A percentile compares a stretch with the other conserved stretches of the same genome.
These are phyloP conservation scores for Picochlorum sp. DNA, from an alignment of 139 green algal genomes.

Conservation along the genomic window DNA sequence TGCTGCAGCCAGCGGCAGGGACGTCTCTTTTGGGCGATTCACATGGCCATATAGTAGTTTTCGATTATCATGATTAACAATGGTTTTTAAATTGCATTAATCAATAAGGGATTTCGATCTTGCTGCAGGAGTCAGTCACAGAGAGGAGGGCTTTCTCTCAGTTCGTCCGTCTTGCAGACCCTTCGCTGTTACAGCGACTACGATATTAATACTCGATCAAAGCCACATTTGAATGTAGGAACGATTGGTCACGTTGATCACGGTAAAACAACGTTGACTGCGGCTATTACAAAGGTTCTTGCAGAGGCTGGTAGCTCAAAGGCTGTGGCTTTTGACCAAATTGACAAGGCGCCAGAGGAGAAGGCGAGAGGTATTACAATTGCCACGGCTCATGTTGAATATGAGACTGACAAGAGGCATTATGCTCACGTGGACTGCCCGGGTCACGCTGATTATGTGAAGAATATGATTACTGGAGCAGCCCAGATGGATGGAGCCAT, in stretches of 20 bases:
- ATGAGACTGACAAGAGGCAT: slow-evolving; percentile 92
- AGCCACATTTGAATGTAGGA: slow-evolving; percentile 96
- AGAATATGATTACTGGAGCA: slow-evolving; percentile 98
- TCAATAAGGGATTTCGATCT: too few relatives aligned
- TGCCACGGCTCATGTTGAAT: slow-evolving; percentile 94
- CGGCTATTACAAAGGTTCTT: slow-evolving; percentile 90
- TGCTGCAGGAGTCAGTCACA: neutral
- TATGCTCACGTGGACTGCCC: slow-evolving; percentile 99
- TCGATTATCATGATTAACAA: too few relatives aligned
- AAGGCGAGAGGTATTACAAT: slow-evolving; percentile 99
- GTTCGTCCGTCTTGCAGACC: neutral
- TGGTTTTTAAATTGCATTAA: too few relatives aligned
- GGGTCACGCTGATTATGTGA: slow-evolving; percentile 98
- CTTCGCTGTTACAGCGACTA: slow-evolving; percentile 36
- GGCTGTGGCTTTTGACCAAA: slow-evolving; percentile 88
- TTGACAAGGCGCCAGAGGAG: slow-evolving; percentile 99
- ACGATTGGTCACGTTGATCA: slow-evolving; percentile 99
- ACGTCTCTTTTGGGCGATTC: too few relatives aligned
- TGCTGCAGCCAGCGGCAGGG: too few relatives aligned
- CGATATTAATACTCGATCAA: slow-evolving; percentile 83
- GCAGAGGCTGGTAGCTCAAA: slow-evolving; percentile 70
- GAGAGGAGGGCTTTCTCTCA: neutral
- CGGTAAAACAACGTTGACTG: slow-evolving; percentile 97
- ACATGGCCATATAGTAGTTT: too few relatives aligned
- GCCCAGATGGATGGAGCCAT: slow-evolving; percentile 99